phyloP scores from a whole-genome alignment of 2,329 filamentous ascomycete genomes.

The Botrytis porri region DNA sequence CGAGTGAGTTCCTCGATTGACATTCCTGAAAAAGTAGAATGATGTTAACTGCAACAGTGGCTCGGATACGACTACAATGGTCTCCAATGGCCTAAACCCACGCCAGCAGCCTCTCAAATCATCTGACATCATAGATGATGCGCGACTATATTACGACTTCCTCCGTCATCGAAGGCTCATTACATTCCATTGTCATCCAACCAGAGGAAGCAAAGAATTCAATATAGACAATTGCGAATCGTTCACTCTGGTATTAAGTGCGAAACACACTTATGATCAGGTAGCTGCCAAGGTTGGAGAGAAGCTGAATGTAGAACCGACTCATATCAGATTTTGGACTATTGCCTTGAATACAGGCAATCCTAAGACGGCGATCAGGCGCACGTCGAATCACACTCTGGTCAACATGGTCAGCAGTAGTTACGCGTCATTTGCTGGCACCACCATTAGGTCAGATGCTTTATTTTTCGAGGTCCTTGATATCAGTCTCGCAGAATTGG shows the following conservation, averaged over 20 bases:
- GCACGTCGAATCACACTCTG: slow-evolving; percentile 63
- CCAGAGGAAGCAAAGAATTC: slow-evolving; percentile 43
- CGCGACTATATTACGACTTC: slow-evolving; percentile 89
- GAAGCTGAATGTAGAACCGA: slow-evolving; percentile 71
- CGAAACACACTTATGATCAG: slow-evolving; percentile 86
- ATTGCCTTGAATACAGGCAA: slow-evolving; percentile 74
- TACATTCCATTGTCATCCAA: slow-evolving; percentile 69
- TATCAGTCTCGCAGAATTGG: slow-evolving; percentile 87
- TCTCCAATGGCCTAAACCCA: neutral
- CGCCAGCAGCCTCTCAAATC: slow-evolving; percentile 23
- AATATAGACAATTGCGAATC: slow-evolving; percentile 53
- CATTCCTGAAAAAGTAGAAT: neutral
- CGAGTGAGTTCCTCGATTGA: slow-evolving; percentile 22
- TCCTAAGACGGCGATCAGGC: slow-evolving; percentile 75
- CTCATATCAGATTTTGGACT: slow-evolving; percentile 88
- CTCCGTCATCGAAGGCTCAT: slow-evolving; percentile 79
- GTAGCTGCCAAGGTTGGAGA: slow-evolving; percentile 80
- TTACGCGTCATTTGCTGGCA: slow-evolving; percentile 67
- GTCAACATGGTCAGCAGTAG: slow-evolving; percentile 74
- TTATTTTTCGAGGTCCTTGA: slow-evolving; percentile 93
- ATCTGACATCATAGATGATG: slow-evolving; percentile 54
- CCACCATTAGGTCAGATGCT: slow-evolving; percentile 69
- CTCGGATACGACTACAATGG: neutral
- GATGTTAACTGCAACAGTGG: neutral
- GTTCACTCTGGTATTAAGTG: slow-evolving; percentile 77